Evolutionary conservation across 2,329 filamentous ascomycete species (phyloP), one percentile per base, ranked within the genome.

Genomic region (Neopestalotiopsis sp.): DNA sequence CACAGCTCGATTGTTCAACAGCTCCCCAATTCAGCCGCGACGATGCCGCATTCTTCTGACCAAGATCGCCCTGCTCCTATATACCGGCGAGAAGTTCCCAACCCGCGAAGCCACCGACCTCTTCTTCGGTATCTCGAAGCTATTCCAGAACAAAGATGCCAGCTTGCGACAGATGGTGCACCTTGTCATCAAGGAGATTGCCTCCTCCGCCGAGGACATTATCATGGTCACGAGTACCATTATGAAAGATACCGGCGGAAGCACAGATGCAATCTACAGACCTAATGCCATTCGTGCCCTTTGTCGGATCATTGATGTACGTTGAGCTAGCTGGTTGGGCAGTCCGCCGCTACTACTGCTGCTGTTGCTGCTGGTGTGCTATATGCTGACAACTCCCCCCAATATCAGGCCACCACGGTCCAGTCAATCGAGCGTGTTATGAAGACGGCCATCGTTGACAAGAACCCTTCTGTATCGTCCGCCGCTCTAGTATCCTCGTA

Each of bases 191-290:
- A 99, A 98, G 89, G 96, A 99, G 88, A 88, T 99, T 77, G 94
- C 95, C 74, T 90, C 91, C 81, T 97, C 94, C 30, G 96, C 96
- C 69, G 94, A 98, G 85, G 96, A 99, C 87, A 97, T 98, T 73
- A 99, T 99, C 81, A 98, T 99, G 96, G 96, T 98, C 71, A 99
- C 96, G 20, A 97, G 94, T 83, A 98, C 95, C 75, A 98, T 99
- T 76, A 99, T 98, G 96, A 99, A 99, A 86, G 96, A 99, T 81
- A 98, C 95, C 12, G 94, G 95, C 66, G 94, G 97, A 72, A 94
- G 95, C 77, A 98, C 94, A 78, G 96, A 98, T 79, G 92, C 95
- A 66, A 90, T 98, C 68, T 98, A 95, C 85, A 89, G 96, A 77
- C 94, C 96, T 66, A 99, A 99, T 84, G 95, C 96, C 71, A 98